These are phyloP conservation scores for Pontederia paniculata DNA, from an alignment of 176 grass and related monocot genomes.

Conservation along the genomic window DNA sequence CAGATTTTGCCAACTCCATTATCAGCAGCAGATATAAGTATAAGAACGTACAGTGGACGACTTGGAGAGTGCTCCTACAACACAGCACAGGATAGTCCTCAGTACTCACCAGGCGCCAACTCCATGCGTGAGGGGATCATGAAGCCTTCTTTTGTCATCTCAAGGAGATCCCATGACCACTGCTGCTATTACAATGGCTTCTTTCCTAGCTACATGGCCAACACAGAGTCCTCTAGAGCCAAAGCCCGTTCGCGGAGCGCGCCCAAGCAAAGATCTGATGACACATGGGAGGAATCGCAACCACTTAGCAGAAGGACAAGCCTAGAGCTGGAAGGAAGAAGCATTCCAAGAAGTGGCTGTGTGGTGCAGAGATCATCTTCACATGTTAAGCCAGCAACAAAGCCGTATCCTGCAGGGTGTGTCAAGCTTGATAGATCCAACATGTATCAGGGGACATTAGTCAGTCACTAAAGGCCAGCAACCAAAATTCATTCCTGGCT, in stretches of 20 bases:
- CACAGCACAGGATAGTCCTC: conserved; percentile 9
- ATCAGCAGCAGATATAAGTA: conserved; percentile 39
- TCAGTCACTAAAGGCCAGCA: no score
- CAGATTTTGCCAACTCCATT: conserved; percentile 23
- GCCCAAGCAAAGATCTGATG: conserved; percentile 38
- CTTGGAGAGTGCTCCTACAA: conserved; percentile 48
- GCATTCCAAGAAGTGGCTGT: conserved; percentile 24
- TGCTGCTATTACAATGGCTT: no score
- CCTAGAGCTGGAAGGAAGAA: conserved; percentile 42
- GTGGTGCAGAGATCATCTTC: conserved; percentile 27
- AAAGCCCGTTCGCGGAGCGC: conserved; percentile 64
- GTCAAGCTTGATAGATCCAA: no score
- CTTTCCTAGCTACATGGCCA: conserved; percentile 55
- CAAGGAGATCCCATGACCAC: no score
- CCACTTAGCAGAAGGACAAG: conserved; percentile 36
- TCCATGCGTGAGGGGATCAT: no score
- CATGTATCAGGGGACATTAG: no score
- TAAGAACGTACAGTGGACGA: conserved; percentile 34
- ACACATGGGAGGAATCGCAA: background rate
- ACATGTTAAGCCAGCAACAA: no score
- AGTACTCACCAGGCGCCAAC: no score
- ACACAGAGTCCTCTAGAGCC: conserved; percentile 66
- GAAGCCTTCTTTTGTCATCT: no score
- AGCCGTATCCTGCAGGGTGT: no score
- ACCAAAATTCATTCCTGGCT: no score